Evolutionary conservation across 441 rosid species (phyloP), one percentile per base, ranked within the genome.

Genomic region (Pelargonium myrrhifolium): DNA sequence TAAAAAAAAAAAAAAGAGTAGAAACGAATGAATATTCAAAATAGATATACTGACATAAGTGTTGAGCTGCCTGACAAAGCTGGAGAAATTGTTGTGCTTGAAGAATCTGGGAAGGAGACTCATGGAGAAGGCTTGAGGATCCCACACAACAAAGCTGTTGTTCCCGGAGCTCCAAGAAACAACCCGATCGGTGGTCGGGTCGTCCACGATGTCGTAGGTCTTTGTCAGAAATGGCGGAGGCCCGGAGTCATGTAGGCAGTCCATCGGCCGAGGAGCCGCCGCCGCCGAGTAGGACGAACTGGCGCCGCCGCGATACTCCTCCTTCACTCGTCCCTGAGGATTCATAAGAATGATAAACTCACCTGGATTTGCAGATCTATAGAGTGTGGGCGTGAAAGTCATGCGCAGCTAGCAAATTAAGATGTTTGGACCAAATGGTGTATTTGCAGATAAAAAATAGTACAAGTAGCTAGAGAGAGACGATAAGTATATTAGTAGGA

Each of bases 41-140:
- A 60, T 39, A 6, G 18, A 55, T 18, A 12, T 11, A 78, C 90
- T 77, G 76, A 85, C 90, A 37, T 87, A 87, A 69, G 89, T 87
- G 68, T 87, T 85, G 37, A 87, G 88, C 67, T 87, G 90, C 71
- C 89, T 82, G 69, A 87, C 86, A 63, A 87, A 87, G 75, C 90
- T 85, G 22, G 88, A 87, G 80, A 84, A 87, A 71, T 87, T 87
- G 66, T 80, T 87, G 79, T 87, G 93, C 80, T 87, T 87, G 81
- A 87, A 87, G 79, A 67, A 77, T 10, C 75, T 68, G 49, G 86
- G 89, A 47, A 87, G 87, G 58, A 85, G 83, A 71, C 22, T 65
- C 1, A 78, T 66, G 43, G 88, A 76, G 75, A 87, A 81, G 18
- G 78, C 71, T 64, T 82, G 70, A 59, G 86, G 84, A 68, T 87